Evolutionary conservation across 169 alveolate species (phyloP).

Genomic region (Amoebophrya sp.): DNA sequence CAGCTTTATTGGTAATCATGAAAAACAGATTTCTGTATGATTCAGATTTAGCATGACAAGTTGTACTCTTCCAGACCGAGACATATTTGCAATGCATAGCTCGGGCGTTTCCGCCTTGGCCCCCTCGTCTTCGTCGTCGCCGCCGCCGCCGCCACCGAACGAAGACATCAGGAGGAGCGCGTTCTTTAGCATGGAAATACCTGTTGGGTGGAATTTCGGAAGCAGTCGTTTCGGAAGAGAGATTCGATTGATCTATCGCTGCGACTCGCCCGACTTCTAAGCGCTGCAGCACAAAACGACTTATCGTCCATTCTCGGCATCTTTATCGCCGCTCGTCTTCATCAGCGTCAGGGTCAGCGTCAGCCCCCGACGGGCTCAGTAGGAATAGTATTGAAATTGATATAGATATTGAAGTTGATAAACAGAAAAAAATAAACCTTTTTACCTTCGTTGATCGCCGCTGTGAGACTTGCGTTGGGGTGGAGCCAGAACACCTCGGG

Average conservation of each 20-base stretch:
- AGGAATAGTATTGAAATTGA: background rate
- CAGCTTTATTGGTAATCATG: too few species aligned
- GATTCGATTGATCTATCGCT: background rate
- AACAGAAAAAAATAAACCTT: background rate
- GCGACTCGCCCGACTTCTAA: background rate
- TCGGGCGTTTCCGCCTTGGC: constrained; percentile 38
- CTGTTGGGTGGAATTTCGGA: background rate
- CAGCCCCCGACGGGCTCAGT: background rate
- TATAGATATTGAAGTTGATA: too few species aligned
- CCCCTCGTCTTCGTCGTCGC: constrained; percentile 45
- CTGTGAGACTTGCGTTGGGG: constrained; percentile 83
- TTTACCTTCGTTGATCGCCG: constrained; percentile 56
- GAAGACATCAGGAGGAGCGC: background rate
- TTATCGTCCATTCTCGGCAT: too few species aligned
- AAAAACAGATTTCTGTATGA: too few species aligned
- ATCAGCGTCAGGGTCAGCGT: too few species aligned
- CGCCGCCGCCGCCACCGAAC: constrained; percentile 37
- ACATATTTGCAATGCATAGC: too few species aligned
- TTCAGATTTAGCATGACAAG: too few species aligned
- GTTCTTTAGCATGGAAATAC: background rate
- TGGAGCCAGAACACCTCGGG: constrained; percentile 85
- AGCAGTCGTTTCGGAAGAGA: background rate
- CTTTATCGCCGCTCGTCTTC: too few species aligned
- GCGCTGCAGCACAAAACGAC: background rate
- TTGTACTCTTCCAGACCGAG: too few species aligned